phyloP scores from a whole-genome alignment of 768 basidiomycete species.

The Gloeophyllum trabeum region DNA sequence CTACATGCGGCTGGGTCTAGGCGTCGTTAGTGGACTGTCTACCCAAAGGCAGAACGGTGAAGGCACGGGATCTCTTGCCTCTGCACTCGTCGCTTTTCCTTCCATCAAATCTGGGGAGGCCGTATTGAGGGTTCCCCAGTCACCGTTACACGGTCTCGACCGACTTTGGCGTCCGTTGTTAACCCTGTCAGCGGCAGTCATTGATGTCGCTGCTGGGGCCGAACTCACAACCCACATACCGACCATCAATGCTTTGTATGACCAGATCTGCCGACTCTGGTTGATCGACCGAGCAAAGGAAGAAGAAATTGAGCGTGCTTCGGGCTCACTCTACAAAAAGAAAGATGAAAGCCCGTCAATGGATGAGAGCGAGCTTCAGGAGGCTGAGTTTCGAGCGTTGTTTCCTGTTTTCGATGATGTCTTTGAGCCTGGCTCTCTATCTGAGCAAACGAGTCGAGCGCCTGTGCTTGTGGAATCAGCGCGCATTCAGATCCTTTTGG shows the following conservation, averaged over 20 bases:
- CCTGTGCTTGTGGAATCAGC: no score
- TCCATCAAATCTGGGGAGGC: constrained; percentile 28
- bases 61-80: constrained; percentile 10
- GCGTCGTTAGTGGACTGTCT: constrained; percentile 27
- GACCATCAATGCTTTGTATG: constrained; percentile 42
- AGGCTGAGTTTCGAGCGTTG: constrained; percentile 69
- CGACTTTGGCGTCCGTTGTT: constrained; percentile 35
- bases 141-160: constrained; percentile 17
- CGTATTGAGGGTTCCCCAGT: constrained; percentile 17
- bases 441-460: no score
- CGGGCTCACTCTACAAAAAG: constrained; percentile 68
- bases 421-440: constrained; percentile 4
- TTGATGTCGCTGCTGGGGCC: constrained; percentile 33
- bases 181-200: constrained; percentile 31
- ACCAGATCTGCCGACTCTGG: constrained; percentile 75
- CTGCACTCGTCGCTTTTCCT: constrained; percentile 42
- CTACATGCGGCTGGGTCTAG: constrained; percentile 63
- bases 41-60: not conserved
- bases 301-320: constrained; percentile 47
- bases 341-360: constrained; percentile 40
- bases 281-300: constrained; percentile 65
- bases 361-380: constrained; percentile 69
- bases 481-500: no score
- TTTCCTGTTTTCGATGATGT: constrained; percentile 79
- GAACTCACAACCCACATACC: constrained; percentile 18